Conservation (phyloP, 768 basidiomycete genomes). For the Russula olivacea region DNA sequence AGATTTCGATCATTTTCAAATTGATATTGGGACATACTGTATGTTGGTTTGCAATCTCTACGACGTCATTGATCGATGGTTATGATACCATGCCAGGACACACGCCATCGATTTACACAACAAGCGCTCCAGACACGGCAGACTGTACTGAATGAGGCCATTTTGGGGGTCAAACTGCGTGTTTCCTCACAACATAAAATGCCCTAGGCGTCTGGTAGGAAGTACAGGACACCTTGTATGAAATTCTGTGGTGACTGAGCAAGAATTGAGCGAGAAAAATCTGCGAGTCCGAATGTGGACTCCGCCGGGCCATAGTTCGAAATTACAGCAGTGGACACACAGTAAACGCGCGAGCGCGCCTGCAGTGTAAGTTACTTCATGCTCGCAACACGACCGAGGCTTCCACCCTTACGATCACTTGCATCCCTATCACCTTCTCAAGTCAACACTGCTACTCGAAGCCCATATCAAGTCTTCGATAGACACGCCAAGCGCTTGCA, state of each 20-base stretch:
- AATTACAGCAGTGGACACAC: no score
- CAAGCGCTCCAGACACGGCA: no score
- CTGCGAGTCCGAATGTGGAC: no score
- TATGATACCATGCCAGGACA: no score
- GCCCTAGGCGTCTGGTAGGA: neutral
- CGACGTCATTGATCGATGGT: no score
- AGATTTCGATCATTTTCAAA: no score
- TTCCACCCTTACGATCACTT: constrained; percentile 33
- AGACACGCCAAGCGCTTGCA: constrained; percentile 71
- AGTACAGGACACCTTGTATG: neutral
- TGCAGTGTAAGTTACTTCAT: neutral
- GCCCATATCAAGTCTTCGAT: constrained; percentile 84
- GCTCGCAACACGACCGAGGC: neutral
- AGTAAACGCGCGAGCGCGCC: neutral
- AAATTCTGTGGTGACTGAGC: neutral
- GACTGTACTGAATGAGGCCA: no score
- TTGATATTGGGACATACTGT: no score
- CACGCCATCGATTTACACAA: no score
- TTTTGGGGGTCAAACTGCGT: no score
- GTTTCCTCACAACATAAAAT: neutral
- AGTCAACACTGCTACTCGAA: constrained; percentile 42
- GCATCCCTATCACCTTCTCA: constrained; percentile 46
- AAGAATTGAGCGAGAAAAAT: neutral
- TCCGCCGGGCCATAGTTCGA: no score
- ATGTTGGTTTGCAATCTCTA: no score